A percentile compares a stretch with the other conserved stretches of the same genome.
Evolutionary conservation across 352 stramenopile species (phyloP).

Genomic region (Globisporangium radiosum): DNA sequence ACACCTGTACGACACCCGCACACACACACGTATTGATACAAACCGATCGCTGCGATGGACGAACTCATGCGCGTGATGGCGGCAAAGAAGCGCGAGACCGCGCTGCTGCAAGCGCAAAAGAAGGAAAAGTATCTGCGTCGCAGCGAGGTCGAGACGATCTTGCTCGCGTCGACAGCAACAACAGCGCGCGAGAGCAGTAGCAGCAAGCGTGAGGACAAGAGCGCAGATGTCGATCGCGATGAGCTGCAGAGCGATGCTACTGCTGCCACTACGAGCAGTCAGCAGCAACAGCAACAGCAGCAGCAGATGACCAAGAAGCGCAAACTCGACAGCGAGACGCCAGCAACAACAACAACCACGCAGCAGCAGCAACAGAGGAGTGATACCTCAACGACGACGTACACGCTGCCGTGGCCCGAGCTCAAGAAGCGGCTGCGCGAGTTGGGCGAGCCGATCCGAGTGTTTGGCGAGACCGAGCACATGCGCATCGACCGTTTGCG

Average conservation of each 20-base stretch:
- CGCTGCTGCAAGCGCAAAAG: slow-evolving; percentile 43
- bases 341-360: background rate
- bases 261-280: background rate
- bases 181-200: slow-evolving; percentile 7
- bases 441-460: slow-evolving; percentile 73
- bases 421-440: slow-evolving; percentile 78
- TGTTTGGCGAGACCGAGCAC: slow-evolving; percentile 80
- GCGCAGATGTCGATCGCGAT: background rate
- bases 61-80: slow-evolving; percentile 67
- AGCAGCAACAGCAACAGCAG: slow-evolving; percentile 2
- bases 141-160: slow-evolving; percentile 60
- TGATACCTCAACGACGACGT: slow-evolving; percentile 7
- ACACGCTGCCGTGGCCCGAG: slow-evolving; percentile 56
- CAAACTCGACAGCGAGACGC: slow-evolving; percentile 21
- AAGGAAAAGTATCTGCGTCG: slow-evolving; percentile 77
- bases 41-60: slow-evolving; percentile 37
- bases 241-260: background rate
- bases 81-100: slow-evolving; percentile 78
- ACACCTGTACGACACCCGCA: background rate
- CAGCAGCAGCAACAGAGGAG: background rate
- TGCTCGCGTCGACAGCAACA: slow-evolving; percentile 21
- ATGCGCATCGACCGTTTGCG: slow-evolving; percentile 65
- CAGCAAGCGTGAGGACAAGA: slow-evolving; percentile 4
- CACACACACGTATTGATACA: background rate
- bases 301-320: slow-evolving; percentile 35